Evolutionary conservation across 2,329 filamentous ascomycete genomes (phyloP).

Genomic region (Talaromyces rugulosus): DNA sequence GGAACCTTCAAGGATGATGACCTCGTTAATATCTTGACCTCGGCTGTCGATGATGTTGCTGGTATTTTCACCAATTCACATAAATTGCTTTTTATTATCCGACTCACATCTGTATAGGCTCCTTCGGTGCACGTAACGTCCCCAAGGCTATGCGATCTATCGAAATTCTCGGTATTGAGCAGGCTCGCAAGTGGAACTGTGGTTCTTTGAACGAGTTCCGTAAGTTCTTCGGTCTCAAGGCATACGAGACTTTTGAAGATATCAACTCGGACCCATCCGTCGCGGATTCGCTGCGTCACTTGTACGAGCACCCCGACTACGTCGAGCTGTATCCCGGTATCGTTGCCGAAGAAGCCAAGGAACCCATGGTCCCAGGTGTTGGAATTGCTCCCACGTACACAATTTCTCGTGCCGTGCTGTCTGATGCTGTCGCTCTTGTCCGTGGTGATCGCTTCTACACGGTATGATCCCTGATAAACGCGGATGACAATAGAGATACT

Average conservation of each 20-base stretch:
- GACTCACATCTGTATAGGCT: conserved; percentile 33
- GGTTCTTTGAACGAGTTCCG: conserved; percentile 53
- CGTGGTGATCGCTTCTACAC: conserved; percentile 74
- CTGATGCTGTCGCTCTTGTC: conserved; percentile 42
- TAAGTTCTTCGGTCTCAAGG: conserved; percentile 57
- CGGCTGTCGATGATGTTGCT: conserved; percentile 66
- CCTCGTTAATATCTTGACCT: conserved; percentile 64
- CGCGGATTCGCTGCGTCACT: conserved; percentile 50
- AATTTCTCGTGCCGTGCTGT: conserved; percentile 37
- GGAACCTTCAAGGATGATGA: conserved; percentile 73
- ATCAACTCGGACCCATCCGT: conserved; percentile 58
- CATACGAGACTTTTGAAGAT: conserved; percentile 54
- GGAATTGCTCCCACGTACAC: conserved; percentile 38
- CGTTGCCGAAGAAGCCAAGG: conserved; percentile 43
- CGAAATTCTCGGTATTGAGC: conserved; percentile 74
- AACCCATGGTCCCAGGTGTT: conserved; percentile 32
- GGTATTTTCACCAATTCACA: conserved; percentile 13
- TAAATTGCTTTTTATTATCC: too few species aligned
- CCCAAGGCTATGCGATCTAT: conserved; percentile 68
- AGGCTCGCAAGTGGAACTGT: conserved; percentile 64
- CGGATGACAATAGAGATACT: background rate
- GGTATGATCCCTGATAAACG: conserved; percentile 13
- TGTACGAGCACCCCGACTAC: conserved; percentile 61
- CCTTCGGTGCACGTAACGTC: conserved; percentile 67
- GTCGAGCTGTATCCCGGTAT: conserved; percentile 68